Percentiles rank a stretch among this genome's conserved stretches.
Evolutionary conservation across 2,329 filamentous ascomycete species (phyloP).

Genomic region (Epichloe sylvatica): DNA sequence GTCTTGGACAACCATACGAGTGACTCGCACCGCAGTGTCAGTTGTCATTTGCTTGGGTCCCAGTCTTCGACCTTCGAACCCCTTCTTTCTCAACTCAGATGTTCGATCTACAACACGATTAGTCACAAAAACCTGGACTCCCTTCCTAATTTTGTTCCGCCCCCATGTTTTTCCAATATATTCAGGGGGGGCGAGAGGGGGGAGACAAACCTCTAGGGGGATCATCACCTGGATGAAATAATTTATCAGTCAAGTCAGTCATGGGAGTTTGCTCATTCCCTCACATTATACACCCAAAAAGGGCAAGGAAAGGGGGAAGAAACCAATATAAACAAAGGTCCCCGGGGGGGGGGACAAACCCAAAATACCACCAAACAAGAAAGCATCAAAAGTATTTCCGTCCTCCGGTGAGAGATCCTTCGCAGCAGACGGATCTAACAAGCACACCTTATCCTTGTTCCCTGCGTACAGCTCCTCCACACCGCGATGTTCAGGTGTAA

Average conservation of each 20-base stretch:
- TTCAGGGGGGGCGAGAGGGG: background rate
- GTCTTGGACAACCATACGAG: constrained; percentile 73
- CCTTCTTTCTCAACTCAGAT: constrained; percentile 87
- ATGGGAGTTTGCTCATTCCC: background rate
- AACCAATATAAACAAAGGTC: background rate
- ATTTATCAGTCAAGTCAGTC: background rate
- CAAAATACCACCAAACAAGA: constrained; percentile 90
- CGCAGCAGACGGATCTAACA: constrained; percentile 74
- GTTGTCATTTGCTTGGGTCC: constrained; percentile 97
- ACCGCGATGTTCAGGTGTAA: constrained; percentile 59
- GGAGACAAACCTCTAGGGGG: constrained; percentile 71
- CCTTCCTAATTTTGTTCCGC: background rate
- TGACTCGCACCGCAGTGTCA: constrained; percentile 90
- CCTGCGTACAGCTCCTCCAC: constrained; percentile 71
- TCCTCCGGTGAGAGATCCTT: constrained; percentile 76
- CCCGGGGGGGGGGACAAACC: constrained; percentile 37
- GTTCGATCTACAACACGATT: constrained; percentile 57
- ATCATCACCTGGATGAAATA: constrained; percentile 57
- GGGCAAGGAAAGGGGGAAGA: background rate
- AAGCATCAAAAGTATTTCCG: constrained; percentile 70
- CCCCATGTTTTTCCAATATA: too few species aligned
- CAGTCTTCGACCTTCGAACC: constrained; percentile 73
- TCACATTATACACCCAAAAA: background rate
- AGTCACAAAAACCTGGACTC: constrained; percentile 1
- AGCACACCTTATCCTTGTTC: constrained; percentile 64